These are phyloP conservation scores for Cryomyces minteri DNA, from an alignment of 495 filamentous ascomycete genomes.

Conservation along the genomic window DNA sequence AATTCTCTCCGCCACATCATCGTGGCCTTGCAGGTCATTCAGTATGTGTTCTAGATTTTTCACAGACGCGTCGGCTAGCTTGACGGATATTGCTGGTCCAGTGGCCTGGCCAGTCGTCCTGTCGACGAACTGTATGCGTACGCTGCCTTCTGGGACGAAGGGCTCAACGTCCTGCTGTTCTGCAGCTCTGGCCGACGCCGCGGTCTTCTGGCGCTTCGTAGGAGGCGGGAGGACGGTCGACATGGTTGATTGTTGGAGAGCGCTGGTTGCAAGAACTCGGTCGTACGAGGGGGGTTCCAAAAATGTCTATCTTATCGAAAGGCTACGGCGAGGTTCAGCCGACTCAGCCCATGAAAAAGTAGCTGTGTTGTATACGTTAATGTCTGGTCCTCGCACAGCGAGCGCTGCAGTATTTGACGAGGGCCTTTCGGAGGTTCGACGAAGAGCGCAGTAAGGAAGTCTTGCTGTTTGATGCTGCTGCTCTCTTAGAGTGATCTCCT, in stretches of 20 bases:
- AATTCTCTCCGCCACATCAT: constrained; percentile 61
- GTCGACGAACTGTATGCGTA: constrained; percentile 79
- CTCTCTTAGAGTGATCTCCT: no score
- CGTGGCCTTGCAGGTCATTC: constrained; percentile 56
- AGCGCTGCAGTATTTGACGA: no score
- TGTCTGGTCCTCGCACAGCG: no score
- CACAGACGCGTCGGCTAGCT: constrained; percentile 68
- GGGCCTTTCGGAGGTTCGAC: no score
- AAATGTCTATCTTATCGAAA: no score
- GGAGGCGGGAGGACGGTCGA: constrained; percentile 78
- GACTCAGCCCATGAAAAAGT: no score
- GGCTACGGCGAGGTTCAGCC: no score
- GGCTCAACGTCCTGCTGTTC: constrained; percentile 61
- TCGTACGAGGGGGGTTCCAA: no score
- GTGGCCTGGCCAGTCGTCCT: constrained; percentile 51
- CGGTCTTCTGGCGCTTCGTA: constrained; percentile 73
- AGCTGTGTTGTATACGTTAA: no score
- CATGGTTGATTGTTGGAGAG: constrained; percentile 32
- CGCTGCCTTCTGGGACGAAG: constrained; percentile 46
- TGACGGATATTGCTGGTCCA: constrained; percentile 57
- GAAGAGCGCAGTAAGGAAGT: no score
- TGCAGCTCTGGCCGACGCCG: constrained; percentile 47
- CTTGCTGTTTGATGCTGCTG: no score
- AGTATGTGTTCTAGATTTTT: constrained; percentile 85
- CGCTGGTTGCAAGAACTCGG: neutral